phyloP scores from a whole-genome alignment of 805 yeast genomes.

The Candida ipomoeae region DNA sequence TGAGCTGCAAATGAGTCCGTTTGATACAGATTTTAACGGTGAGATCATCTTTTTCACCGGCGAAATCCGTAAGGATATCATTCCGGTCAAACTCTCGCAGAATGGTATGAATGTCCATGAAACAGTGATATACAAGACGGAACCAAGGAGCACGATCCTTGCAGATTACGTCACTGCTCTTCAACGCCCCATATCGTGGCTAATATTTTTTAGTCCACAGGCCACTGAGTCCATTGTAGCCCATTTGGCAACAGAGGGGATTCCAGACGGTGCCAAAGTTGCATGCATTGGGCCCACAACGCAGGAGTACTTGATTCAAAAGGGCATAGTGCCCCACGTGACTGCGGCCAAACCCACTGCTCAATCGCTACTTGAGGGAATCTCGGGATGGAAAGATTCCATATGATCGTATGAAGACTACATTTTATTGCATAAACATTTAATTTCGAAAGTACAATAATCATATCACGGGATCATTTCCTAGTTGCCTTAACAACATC shows the following conservation, averaged over 20 bases:
- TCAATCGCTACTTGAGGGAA: conserved; percentile 44
- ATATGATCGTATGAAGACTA: neutral
- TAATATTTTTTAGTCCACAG: conserved; percentile 88
- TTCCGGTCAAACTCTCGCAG: conserved; percentile 55
- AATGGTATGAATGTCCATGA: conserved; percentile 50
- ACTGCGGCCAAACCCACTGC: conserved; percentile 77
- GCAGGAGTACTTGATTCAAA: conserved; percentile 49
- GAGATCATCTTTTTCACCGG: conserved; percentile 77
- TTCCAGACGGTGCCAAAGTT: conserved; percentile 33
- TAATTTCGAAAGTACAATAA: neutral
- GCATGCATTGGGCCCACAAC: conserved; percentile 96
- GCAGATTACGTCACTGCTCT: conserved; percentile 28
- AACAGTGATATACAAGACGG: conserved; percentile 66
- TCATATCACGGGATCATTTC: conserved; percentile 8
- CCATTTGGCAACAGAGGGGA: conserved; percentile 20
- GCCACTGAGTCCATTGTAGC: conserved; percentile 66
- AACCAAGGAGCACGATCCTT: conserved; percentile 43
- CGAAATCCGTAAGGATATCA: conserved; percentile 72
- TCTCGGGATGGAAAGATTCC: conserved; percentile 9
- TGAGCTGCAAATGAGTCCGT: conserved; percentile 16
- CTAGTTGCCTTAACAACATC: conserved; percentile 49
- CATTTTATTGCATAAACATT: neutral
- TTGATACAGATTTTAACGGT: neutral
- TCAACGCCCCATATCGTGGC: conserved; percentile 44
- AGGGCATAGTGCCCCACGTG: conserved; percentile 54